Percentiles rank a stretch among this genome's conserved stretches.
phyloP scores from a whole-genome alignment of 1,284 basidiomycete species.

The Leccinum pallidistipes region DNA sequence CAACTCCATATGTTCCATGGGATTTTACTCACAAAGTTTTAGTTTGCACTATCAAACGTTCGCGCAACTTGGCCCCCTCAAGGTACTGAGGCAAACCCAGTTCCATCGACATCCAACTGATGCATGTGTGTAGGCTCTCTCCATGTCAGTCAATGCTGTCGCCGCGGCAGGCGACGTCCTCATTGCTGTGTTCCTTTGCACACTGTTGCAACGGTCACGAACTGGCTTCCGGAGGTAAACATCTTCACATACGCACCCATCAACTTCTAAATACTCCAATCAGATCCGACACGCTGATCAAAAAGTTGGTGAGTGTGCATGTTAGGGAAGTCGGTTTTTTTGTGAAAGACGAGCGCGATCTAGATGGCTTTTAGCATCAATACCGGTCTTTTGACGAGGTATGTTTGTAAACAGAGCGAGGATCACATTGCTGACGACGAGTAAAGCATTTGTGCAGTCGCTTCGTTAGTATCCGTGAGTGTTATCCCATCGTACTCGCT shows the following conservation, averaged over 20 bases:
- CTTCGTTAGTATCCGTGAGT: conserved; percentile 46
- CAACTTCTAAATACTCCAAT: background rate
- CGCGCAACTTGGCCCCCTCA: conserved; percentile 34
- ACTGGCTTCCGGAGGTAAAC: conserved; percentile 56
- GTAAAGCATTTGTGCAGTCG: conserved; percentile 40
- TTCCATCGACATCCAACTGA: background rate
- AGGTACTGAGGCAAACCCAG: conserved; percentile 24
- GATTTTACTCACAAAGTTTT: conserved; percentile 15
- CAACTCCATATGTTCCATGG: background rate
- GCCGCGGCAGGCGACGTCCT: conserved; percentile 59
- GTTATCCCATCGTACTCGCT: background rate
- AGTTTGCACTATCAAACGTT: conserved; percentile 39
- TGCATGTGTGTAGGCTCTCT: conserved; percentile 35
- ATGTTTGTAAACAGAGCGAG: background rate
- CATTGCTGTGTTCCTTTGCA: conserved; percentile 53
- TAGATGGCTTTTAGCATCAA: conserved; percentile 54
- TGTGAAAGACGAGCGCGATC: background rate
- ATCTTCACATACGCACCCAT: background rate
- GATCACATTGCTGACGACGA: conserved; percentile 1
- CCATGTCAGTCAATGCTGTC: conserved; percentile 57
- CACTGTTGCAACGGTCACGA: conserved; percentile 51
- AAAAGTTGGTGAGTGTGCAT: conserved; percentile 38
- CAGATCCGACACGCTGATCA: conserved; percentile 52
- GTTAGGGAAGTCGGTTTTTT: background rate
- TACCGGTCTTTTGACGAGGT: conserved; percentile 45